phyloP scores from a whole-genome alignment of 192 early-diverging fungal genomes.

The Chytriomyces sp. region DNA sequence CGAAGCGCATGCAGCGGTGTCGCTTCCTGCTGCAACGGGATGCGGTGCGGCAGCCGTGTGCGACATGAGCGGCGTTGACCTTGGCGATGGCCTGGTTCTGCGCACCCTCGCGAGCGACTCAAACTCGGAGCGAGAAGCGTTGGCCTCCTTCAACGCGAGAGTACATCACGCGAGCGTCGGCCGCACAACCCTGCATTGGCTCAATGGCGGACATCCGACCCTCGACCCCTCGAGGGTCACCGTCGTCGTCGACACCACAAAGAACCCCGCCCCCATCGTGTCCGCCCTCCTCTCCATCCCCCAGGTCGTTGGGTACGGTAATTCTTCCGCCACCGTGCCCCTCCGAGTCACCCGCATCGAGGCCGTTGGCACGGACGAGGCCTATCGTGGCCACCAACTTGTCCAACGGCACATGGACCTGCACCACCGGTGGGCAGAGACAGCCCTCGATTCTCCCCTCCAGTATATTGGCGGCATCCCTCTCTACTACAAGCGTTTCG shows the following conservation, averaged over 20 bases:
- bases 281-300: slow-evolving; percentile 23
- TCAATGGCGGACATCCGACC: slow-evolving; percentile 11
- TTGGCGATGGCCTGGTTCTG: slow-evolving; percentile 21
- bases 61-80: too few species aligned
- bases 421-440: slow-evolving; percentile 27
- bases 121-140: slow-evolving; percentile 14
- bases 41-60: too few species aligned
- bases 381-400: slow-evolving; percentile 9
- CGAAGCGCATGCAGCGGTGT: too few species aligned
- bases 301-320: slow-evolving; percentile 18
- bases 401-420: slow-evolving; percentile 24
- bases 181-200: not conserved
- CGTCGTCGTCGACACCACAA: slow-evolving; percentile 29
- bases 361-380: slow-evolving; percentile 26
- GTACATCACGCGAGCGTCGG: slow-evolving; percentile 18
- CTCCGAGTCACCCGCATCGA: slow-evolving; percentile 20
- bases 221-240: slow-evolving; percentile 17
- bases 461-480: slow-evolving; percentile 36
- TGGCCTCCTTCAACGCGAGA: slow-evolving; percentile 25
- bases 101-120: not conserved
- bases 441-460: slow-evolving; percentile 11
- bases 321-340: not conserved
- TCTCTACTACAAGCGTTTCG: slow-evolving; percentile 30
- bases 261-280: slow-evolving; percentile 7
- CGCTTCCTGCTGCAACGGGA: too few species aligned